These are phyloP conservation scores for Camelina sativa DNA, from an alignment of 345 rosid species.

Conservation along the genomic window DNA sequence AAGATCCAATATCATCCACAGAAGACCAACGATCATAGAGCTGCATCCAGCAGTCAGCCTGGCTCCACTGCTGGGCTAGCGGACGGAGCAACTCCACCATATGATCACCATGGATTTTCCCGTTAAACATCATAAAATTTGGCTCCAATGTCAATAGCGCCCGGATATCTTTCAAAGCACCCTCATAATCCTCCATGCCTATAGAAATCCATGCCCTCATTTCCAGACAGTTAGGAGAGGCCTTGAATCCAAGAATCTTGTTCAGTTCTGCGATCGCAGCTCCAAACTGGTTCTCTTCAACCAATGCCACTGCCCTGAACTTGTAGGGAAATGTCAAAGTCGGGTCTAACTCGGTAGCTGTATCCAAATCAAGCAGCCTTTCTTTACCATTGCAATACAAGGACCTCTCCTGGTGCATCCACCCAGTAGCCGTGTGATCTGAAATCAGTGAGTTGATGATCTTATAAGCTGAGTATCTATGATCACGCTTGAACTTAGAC, in stretches of 20 bases:
- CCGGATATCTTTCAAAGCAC: constrained; percentile 78
- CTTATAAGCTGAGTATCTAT: constrained; percentile 88
- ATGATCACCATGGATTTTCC: constrained; percentile 70
- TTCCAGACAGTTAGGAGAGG: constrained; percentile 86
- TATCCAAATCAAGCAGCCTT: constrained; percentile 67
- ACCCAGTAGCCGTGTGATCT: constrained; percentile 66
- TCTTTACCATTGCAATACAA: constrained; percentile 80
- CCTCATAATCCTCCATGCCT: constrained; percentile 76
- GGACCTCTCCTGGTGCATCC: constrained; percentile 95
- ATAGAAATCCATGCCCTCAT: constrained; percentile 88
- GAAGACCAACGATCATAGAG: constrained; percentile 92
- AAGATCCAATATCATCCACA: constrained; percentile 93
- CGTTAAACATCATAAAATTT: constrained; percentile 72
- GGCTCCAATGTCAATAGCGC: constrained; percentile 88
- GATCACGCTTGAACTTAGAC: constrained; percentile 85
- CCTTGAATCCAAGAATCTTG: constrained; percentile 77
- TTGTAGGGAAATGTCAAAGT: constrained; percentile 89
- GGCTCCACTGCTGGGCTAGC: constrained; percentile 75
- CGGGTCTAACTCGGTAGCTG: constrained; percentile 83
- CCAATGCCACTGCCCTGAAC: constrained; percentile 69
- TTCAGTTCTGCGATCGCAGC: constrained; percentile 81
- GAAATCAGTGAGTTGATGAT: constrained; percentile 68
- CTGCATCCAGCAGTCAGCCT: constrained; percentile 98
- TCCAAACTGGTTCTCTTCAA: constrained; percentile 69
- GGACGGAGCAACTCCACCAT: constrained; percentile 78